Base-by-base conservation (phyloP, 73 alveolate genomes). In the Tetrahymena malaccensis region DNA sequence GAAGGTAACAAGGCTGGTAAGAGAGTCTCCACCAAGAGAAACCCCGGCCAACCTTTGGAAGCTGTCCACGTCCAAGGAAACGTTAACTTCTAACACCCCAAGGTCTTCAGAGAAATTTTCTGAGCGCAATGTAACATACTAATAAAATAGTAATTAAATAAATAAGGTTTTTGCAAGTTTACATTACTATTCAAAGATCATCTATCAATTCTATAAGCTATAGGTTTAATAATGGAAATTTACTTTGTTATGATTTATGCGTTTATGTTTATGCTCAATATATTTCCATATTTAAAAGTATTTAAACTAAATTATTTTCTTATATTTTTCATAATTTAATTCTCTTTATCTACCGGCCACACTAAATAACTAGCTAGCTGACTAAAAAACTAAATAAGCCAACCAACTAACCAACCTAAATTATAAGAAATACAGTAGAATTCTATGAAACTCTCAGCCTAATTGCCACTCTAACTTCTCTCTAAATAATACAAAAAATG, bases 1-100 rank as follows among this genome's bases (percentile, higher is more conserved):
- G 97, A 97, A 84, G 99, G 96, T 35, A 95, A 95, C 85, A 95
- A 95, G 94, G 94, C 93, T 43, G 94, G 94, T n/a, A 33, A 89
- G 85, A 56, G 43, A 12, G 93, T 95, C 94, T 95, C 97, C 35
- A 95, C 97, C 84, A 95, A 95, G 95, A 43, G 97, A 89, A 55
- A 95, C 83, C 97, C 97, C 43, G 97, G 93, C 37, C 85, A 50
- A 43, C 97, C 97, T 34, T 85, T 94, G 94, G 97, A 34, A 55
- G 95, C 95, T 22, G 95, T 19, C 19, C 85, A 85, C 6, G 97
- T 95, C 56, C 93, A 85, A 85, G 83, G 94, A 25, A 15, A 27
- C 37, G 94, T 58, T 50, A 56, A 57, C 34, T 95, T 95, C 97
- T 89, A 95, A 95, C 97, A 95, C 84, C 97, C 97, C 27, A 95